Base-by-base conservation (phyloP, 768 basidiomycete genomes). In the Naganishia vishniacii region DNA sequence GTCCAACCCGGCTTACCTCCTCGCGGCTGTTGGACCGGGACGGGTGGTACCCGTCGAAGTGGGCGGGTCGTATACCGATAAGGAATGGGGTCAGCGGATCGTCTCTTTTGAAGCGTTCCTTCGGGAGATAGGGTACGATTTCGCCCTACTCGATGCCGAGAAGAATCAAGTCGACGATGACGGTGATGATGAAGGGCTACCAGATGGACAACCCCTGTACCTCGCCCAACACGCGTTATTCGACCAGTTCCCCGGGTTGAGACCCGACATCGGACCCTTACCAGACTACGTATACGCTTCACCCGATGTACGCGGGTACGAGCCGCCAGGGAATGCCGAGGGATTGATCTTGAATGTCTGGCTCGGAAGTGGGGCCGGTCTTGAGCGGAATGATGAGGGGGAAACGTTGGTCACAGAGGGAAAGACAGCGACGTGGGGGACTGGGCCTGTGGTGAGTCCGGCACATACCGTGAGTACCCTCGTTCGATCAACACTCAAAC, bases 171-270 rank as follows among this genome's bases (percentile, higher is more conserved):
- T n/a, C 31, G 42, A 45, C 25, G 58, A 65, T 25, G 44, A 45
- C 34, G 46, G 26, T 0, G 31, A 0, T 11, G 11, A 42, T 4
- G 41, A 53, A 4, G n/a, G 26, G 40, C 9, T 26, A 28, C 34
- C 26, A 15, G n/a, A 11, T 15, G 18, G 29, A n/a, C 8, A 20
- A 20, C 62, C 62, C 23, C 32, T 51, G 28, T 99, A 99, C 75
- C 84, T 99, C 46, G 95, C 95, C 0, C 95, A 99, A 73, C 86
- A 99, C 78, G 83, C 85, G 69, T 82, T 99, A 15, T 80, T 93
- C 64, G 79, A 78, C 42, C 95, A 99, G 75, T 91, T 98, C 68
- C 92, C 91, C 1, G 75, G 77, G 1, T 80, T 99, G 45, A 80
- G 82, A 49, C 79, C 81, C 8, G 95, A 98, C 71, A 84, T 97